Percentiles rank a stretch among this genome's conserved stretches.
Evolutionary conservation across 495 filamentous ascomycete species (phyloP).

Genomic region (Penicillium soppii): DNA sequence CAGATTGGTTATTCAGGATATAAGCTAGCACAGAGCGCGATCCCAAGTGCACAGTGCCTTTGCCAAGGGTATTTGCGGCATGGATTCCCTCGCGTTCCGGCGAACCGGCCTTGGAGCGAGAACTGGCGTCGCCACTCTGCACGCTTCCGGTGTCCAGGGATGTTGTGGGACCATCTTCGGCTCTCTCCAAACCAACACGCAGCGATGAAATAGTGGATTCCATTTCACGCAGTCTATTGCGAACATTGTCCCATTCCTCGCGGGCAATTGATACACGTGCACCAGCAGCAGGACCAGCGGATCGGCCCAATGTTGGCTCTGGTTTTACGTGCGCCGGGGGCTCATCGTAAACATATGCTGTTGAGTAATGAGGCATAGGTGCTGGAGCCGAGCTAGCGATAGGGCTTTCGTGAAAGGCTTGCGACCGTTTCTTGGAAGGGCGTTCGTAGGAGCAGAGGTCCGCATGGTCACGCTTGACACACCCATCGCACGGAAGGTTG

Average conservation of each 20-base stretch:
- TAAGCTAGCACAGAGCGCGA: slow-evolving; percentile 60
- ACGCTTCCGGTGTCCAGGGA: slow-evolving; percentile 51
- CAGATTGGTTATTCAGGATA: slow-evolving; percentile 59
- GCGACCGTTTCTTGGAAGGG: slow-evolving; percentile 54
- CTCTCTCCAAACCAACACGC: slow-evolving; percentile 41
- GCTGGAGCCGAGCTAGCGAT: slow-evolving; percentile 14
- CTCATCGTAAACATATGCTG: slow-evolving; percentile 25
- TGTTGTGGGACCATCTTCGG: slow-evolving; percentile 29
- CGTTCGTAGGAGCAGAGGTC: slow-evolving; percentile 73
- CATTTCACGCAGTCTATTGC: slow-evolving; percentile 41
- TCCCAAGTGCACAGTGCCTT: slow-evolving; percentile 58
- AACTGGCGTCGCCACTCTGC: slow-evolving; percentile 55
- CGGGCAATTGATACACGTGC: slow-evolving; percentile 42
- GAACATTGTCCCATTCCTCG: slow-evolving; percentile 49
- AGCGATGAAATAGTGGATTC: slow-evolving; percentile 41
- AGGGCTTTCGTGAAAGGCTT: slow-evolving; percentile 33
- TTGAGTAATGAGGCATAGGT: slow-evolving; percentile 15
- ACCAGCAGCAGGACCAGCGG: slow-evolving; percentile 18
- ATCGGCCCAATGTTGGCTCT: slow-evolving; percentile 23
- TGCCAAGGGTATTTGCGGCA: slow-evolving; percentile 51
- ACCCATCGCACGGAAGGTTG: slow-evolving; percentile 70
- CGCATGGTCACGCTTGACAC: slow-evolving; percentile 70
- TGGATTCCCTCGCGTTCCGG: slow-evolving; percentile 55
- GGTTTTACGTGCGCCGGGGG: slow-evolving; percentile 22
- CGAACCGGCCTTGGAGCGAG: slow-evolving; percentile 38